Conservation (phyloP, 2,329 filamentous ascomycete species). For the Botrytis deweyae region DNA sequence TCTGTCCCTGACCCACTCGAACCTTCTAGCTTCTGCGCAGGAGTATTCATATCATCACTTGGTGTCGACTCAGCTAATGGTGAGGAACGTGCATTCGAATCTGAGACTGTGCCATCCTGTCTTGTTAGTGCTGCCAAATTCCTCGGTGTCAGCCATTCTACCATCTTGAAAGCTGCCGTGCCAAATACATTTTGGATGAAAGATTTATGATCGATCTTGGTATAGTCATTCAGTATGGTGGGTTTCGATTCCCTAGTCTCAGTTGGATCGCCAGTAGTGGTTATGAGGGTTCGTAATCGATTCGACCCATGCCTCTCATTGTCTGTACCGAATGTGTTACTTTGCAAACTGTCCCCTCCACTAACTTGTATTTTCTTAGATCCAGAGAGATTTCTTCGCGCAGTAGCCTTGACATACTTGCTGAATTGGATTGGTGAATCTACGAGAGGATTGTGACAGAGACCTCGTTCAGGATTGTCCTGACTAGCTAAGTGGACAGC, state of each 20-base stretch:
- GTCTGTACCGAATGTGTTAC: not conserved
- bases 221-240: constrained; percentile 28
- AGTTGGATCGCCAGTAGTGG: not conserved
- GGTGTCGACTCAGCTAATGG: not conserved
- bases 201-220: constrained; percentile 57
- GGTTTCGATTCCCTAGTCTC: constrained; percentile 3
- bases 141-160: constrained; percentile 66
- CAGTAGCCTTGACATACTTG: constrained; percentile 7
- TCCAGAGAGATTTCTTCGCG: constrained; percentile 12
- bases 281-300: not conserved
- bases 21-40: constrained; percentile 12
- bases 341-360: not conserved
- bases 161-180: constrained; percentile 66
- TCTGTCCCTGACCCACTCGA: not conserved
- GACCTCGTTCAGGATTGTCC: constrained; percentile 68
- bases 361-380: not conserved
- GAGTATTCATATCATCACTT: constrained; percentile 6
- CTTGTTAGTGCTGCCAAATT: constrained; percentile 36
- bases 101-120: constrained; percentile 13
- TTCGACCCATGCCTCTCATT: not conserved
- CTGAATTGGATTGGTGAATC: constrained; percentile 18
- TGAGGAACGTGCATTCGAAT: not conserved
- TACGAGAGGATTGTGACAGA: constrained; percentile 53
- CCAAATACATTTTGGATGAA: constrained; percentile 65
- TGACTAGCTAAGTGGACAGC: constrained; percentile 79